Evolutionary conservation across 108 stramenopile genomes (phyloP), one percentile per base, ranked within the genome.

Genomic region (Nitzschia sp.): DNA sequence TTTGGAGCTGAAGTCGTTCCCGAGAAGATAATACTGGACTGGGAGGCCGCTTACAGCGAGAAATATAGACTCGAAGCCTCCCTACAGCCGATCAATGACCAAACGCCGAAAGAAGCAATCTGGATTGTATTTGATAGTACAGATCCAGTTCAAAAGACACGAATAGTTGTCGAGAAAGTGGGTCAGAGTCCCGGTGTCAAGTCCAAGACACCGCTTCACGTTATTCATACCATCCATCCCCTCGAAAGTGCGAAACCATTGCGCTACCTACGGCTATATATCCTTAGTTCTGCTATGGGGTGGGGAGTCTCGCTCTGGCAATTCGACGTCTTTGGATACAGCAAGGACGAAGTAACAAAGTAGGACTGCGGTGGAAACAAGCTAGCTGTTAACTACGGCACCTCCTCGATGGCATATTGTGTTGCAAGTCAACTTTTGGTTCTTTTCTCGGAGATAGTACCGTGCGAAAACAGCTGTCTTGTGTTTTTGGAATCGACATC

Each of bases 241-340:
- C 51, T 68, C n/a, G 4, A 48, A 6, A n/a, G 15, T 51, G 61
- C 13, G 46, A 71, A 25, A n/a, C 46, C 56, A n/a, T 34, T 85
- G 54, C 71, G 77, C 31, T 87, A 79, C 59, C 53, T 91, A 19
- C 64, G 82, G 11, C 54, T 91, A 27, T 82, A 73, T 66, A 86
- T 91, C 21, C 49, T 77, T 19, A 82, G 74, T 46, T 64, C 81
- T 0, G 85, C 66, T 8, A 77, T 67, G 59, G 84, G 84, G 0
- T 91, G 90, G 90, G 90, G 90, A 48, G 90, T 91, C 2, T 85
- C 84, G 2, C 45, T 88, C 51, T 91, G 90, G 90, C 77, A 91
- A 56, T 80, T 91, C 48, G 87, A 88, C 75, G 82, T 88, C 1
- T 73, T 72, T 69, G 90, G 90, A 45, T 75, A 58, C 55, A 31